Percentiles rank a stretch among this genome's conserved stretches.
These are phyloP conservation scores for Ceriops tagal DNA, from an alignment of 345 rosid genomes.

Conservation along the genomic window DNA sequence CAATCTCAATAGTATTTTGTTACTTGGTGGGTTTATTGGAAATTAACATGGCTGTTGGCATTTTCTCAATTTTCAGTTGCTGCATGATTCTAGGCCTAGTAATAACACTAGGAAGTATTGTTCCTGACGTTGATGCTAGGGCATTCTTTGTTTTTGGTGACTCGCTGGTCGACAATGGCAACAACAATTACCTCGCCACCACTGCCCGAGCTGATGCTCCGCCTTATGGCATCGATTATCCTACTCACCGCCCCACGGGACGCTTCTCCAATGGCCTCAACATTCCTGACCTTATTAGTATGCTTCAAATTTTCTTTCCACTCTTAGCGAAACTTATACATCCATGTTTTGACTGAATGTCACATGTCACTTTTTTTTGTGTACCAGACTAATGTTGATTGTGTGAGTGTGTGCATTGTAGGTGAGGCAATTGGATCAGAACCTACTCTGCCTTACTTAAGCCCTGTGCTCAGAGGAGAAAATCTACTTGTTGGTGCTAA, in stretches of 20 bases:
- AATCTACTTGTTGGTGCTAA: constrained; percentile 78
- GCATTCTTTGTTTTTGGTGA: constrained; percentile 49
- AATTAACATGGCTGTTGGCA: constrained; percentile 12
- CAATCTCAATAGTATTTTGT: not conserved
- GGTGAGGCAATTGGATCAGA: constrained; percentile 68
- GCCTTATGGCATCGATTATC: constrained; percentile 83
- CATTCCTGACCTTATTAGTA: constrained; percentile 80
- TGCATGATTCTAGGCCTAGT: constrained; percentile 19
- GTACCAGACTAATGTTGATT: not conserved
- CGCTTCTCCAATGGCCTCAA: constrained; percentile 89
- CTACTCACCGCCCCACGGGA: constrained; percentile 62
- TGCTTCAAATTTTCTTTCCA: not conserved
- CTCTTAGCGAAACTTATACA: no score
- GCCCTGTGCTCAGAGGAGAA: constrained; percentile 56
- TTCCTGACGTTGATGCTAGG: constrained; percentile 14
- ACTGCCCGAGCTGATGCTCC: constrained; percentile 74
- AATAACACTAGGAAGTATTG: constrained; percentile 15
- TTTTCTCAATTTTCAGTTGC: constrained; percentile 1
- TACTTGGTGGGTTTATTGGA: constrained; percentile 7
- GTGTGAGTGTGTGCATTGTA: constrained; percentile 11
- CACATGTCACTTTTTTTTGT: not conserved
- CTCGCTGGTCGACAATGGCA: constrained; percentile 86
- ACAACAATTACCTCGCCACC: constrained; percentile 74
- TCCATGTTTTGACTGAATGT: no score
- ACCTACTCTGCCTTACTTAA: constrained; percentile 70